Percentiles rank a stretch among this genome's conserved stretches.
Evolutionary conservation across 257 asterid genomes (phyloP).

Genomic region (Buddleja alternifolia): DNA sequence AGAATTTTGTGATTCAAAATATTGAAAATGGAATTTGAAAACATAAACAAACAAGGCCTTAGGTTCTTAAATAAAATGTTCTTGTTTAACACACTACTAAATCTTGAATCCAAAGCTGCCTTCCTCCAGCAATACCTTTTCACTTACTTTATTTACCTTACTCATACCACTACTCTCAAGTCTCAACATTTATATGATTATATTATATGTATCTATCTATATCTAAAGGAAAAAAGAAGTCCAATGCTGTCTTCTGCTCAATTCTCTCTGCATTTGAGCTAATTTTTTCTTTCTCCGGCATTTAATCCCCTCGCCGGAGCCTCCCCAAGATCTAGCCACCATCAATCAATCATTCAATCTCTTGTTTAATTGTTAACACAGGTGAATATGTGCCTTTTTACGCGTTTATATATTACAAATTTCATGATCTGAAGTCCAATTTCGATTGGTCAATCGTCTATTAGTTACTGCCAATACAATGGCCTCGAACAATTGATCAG

Average conservation of each 20-base stretch:
- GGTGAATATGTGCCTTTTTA: conserved; percentile 20
- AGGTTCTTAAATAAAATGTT: too few relatives aligned
- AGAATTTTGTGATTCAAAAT: too few relatives aligned
- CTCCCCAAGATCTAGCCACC: conserved; percentile 30
- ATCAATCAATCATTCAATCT: conserved; percentile 5
- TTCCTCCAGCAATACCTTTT: too few relatives aligned
- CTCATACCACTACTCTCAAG: too few relatives aligned
- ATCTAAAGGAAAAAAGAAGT: conserved; percentile 7
- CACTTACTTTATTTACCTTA: too few relatives aligned
- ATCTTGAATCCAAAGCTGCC: too few relatives aligned
- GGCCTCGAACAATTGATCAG: conserved; percentile 8
- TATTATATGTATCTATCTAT: neutral
- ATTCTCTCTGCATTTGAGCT: conserved; percentile 25
- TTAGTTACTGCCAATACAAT: conserved; percentile 7
- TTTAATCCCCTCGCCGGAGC: conserved; percentile 30
- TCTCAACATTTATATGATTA: too few relatives aligned
- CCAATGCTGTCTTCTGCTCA: conserved; percentile 1
- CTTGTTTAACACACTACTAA: too few relatives aligned
- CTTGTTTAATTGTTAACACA: conserved; percentile 1
- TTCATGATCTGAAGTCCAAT: conserved; percentile 25
- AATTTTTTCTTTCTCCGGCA: conserved; percentile 4
- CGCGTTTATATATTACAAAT: conserved; percentile 7
- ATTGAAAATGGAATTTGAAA: too few relatives aligned
- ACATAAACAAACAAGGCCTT: too few relatives aligned
- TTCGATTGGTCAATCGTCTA: conserved; percentile 26